Conservation (phyloP, 495 filamentous ascomycete genomes). For the Neurospora sp. region DNA sequence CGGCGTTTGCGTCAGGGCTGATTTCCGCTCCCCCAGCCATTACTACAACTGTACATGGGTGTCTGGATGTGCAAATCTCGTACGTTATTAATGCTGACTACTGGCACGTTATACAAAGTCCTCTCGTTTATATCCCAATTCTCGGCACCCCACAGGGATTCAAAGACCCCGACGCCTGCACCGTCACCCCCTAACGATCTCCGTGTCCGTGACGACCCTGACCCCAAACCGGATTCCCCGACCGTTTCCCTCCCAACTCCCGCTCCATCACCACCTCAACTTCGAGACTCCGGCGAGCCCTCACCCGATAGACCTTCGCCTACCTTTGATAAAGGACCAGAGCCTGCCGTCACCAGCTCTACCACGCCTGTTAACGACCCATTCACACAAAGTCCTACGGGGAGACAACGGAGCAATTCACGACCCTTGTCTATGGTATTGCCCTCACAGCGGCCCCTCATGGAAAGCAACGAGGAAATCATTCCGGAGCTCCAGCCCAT, state of each 20-base stretch:
- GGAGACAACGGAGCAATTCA: constrained; percentile 26
- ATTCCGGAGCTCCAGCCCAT: constrained; percentile 88
- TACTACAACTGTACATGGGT: not conserved
- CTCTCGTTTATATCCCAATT: constrained; percentile 51
- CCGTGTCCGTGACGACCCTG: constrained; percentile 5
- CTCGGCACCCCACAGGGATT: constrained; percentile 34
- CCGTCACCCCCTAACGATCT: constrained; percentile 24
- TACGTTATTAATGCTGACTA: constrained; percentile 15
- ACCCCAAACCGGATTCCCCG: constrained; percentile 22
- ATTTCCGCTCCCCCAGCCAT: not conserved
- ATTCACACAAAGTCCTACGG: constrained; percentile 12
- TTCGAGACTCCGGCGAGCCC: constrained; percentile 10
- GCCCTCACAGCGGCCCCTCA: constrained; percentile 76
- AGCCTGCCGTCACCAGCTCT: constrained; percentile 15
- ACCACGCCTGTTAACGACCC: constrained; percentile 13
- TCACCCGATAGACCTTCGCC: constrained; percentile 18
- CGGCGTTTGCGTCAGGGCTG: not conserved
- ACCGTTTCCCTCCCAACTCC: constrained; percentile 6
- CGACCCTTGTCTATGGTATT: constrained; percentile 56
- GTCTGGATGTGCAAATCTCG: constrained; percentile 6
- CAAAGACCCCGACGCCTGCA: constrained; percentile 26
- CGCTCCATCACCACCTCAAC: constrained; percentile 6
- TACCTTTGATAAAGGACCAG: constrained; percentile 12
- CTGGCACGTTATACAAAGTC: constrained; percentile 29
- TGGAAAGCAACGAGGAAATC: constrained; percentile 76